phyloP scores from a whole-genome alignment of 1,139 yeast genomes.

The Zygoascus sp. region DNA sequence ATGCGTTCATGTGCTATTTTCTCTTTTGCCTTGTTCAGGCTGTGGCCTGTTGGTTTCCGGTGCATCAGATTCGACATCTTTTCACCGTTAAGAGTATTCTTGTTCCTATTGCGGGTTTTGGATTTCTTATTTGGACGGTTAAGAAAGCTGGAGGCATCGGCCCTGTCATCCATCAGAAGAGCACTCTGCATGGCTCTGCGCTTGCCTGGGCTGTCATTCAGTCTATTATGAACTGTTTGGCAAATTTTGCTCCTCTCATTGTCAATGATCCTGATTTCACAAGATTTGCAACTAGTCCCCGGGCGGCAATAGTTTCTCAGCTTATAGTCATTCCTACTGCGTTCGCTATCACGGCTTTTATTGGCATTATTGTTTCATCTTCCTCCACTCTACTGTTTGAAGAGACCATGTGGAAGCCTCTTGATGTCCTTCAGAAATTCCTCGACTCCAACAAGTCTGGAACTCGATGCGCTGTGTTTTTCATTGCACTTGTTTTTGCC shows the following conservation, averaged over 20 bases:
- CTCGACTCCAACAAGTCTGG: conserved; percentile 59
- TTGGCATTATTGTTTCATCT: conserved; percentile 83
- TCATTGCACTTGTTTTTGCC: conserved; percentile 72
- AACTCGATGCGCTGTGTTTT: conserved; percentile 83
- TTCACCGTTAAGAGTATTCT: conserved; percentile 73
- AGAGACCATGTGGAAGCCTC: conserved; percentile 77
- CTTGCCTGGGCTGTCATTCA: conserved; percentile 80
- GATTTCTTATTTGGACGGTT: conserved; percentile 75
- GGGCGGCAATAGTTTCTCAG: conserved; percentile 50
- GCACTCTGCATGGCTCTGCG: conserved; percentile 49
- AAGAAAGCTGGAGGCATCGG: conserved; percentile 73
- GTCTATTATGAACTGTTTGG: conserved; percentile 73
- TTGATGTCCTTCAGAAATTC: conserved; percentile 66
- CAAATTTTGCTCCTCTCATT: conserved; percentile 82
- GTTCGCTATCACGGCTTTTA: conserved; percentile 77
- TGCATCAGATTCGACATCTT: conserved; percentile 74
- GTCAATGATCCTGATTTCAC: conserved; percentile 89
- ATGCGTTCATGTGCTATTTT: conserved; percentile 67
- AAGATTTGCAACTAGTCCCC: conserved; percentile 62
- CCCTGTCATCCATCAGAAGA: conserved; percentile 53
- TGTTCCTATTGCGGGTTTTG: conserved; percentile 77
- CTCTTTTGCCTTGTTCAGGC: conserved; percentile 71
- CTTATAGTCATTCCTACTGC: conserved; percentile 65
- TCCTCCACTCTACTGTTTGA: conserved; percentile 71
- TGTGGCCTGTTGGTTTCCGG: conserved; percentile 76